These are phyloP conservation scores for Oemleria cerasiformis DNA, from an alignment of 306 rosid genomes.

Conservation along the genomic window DNA sequence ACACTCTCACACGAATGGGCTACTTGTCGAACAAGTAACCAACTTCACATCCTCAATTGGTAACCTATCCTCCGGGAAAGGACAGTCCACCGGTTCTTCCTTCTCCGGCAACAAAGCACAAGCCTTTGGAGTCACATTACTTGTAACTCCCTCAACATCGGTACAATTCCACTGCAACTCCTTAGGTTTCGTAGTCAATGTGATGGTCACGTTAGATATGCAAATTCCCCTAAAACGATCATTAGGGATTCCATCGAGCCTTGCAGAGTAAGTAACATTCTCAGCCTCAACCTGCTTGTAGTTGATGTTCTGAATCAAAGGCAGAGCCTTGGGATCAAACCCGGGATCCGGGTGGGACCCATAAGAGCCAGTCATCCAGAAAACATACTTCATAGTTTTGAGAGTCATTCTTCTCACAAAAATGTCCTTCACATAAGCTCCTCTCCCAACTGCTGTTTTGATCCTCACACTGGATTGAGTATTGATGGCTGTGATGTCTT, in stretches of 20 bases:
- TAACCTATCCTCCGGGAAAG: conserved; percentile 46
- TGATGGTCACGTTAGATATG: conserved; percentile 43
- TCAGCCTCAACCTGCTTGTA: conserved; percentile 46
- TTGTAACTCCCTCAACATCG: conserved; percentile 46
- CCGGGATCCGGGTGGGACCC: conserved; percentile 46
- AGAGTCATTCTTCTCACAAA: conserved; percentile 46
- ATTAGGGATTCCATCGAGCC: conserved; percentile 44
- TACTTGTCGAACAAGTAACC: conserved; percentile 34
- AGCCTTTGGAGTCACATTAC: conserved; percentile 52
- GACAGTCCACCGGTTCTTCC: conserved; percentile 28
- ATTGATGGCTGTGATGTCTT: conserved; percentile 48
- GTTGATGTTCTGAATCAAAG: conserved; percentile 44
- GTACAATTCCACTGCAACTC: conserved; percentile 68
- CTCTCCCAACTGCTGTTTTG: conserved; percentile 60
- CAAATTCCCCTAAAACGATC: conserved; percentile 61
- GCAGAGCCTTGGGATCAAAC: conserved; percentile 58
- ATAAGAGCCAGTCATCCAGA: conserved; percentile 63
- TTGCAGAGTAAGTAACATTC: conserved; percentile 46
- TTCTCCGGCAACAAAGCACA: conserved; percentile 49
- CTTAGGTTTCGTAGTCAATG: conserved; percentile 18
- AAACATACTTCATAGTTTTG: conserved; percentile 59
- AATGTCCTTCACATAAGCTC: conserved; percentile 63
- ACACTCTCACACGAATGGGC: not conserved
- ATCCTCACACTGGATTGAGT: conserved; percentile 62
- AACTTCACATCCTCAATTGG: conserved; percentile 54